Percentiles rank a stretch among this genome's conserved stretches.
Evolutionary conservation across 2,329 filamentous ascomycete species (phyloP).

Genomic region (Dactylella cylindrospora): DNA sequence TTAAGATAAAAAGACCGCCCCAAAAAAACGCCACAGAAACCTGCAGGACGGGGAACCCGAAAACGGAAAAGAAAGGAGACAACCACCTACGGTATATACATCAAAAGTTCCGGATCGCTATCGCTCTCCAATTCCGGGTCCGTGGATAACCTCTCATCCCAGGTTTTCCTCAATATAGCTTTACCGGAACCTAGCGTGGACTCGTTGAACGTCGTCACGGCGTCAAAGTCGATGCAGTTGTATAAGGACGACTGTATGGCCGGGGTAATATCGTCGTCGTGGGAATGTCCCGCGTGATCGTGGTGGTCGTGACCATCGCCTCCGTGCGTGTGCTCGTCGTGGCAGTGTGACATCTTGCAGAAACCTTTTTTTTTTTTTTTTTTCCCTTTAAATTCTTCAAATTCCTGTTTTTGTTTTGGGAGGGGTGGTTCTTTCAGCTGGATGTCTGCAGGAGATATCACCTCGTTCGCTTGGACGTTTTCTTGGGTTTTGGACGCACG

Average conservation of each 20-base stretch:
- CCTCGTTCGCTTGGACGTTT: too few species aligned
- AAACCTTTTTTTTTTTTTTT: too few species aligned
- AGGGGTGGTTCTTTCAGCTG: too few species aligned
- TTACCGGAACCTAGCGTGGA: slow-evolving; percentile 66
- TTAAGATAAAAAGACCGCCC: too few species aligned
- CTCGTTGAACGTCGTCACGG: slow-evolving; percentile 84
- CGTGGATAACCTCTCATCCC: slow-evolving; percentile 72
- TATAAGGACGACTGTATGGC: slow-evolving; percentile 89
- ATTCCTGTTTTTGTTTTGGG: too few species aligned
- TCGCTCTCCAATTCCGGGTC: slow-evolving; percentile 80
- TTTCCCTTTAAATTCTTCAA: too few species aligned
- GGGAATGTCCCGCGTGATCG: slow-evolving; percentile 70
- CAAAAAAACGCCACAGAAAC: too few species aligned
- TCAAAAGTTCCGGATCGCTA: slow-evolving; percentile 88
- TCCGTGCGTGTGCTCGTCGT: slow-evolving; percentile 39
- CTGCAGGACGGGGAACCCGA: too few species aligned
- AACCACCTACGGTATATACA: slow-evolving; percentile 76
- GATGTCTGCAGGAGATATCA: too few species aligned
- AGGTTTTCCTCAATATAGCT: slow-evolving; percentile 83
- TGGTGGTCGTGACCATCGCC: slow-evolving; percentile 56
- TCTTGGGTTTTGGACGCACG: too few species aligned
- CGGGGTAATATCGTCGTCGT: slow-evolving; percentile 87
- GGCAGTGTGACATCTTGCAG: slow-evolving; percentile 35
- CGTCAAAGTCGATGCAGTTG: slow-evolving; percentile 85
- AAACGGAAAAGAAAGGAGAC: background rate